Evolutionary conservation across 371 early-diverging fungal species (phyloP), one percentile per base, ranked within the genome.

Genomic region (Mucor mucedo): DNA sequence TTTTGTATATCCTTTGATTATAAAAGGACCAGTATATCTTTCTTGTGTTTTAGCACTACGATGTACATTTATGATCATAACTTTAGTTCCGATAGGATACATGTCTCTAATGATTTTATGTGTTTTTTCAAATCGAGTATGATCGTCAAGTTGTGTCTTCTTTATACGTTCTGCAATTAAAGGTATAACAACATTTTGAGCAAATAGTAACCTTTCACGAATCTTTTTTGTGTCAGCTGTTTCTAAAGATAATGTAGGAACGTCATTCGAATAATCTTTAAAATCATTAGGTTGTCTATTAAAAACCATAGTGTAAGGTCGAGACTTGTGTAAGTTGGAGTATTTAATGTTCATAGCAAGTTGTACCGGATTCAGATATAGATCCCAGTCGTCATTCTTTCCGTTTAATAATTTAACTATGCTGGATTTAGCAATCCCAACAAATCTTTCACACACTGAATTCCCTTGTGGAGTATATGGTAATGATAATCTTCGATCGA

Each of bases 281-380:
- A 65, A 38, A n/a, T 16, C 54, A 47, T 53, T 58, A 8, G 59
- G 54, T 27, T 42, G n/a, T 38, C 58, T 27, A 47, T 54, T 44
- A 11, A 65, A 73, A 41, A 69, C 62, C 2, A 60, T 47, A 10
- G 55, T 8, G 14, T 29, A 63, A 14, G 65, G 64, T 4, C 44
- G 40, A 13, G 58, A 63, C 10, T 52, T 49, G 21, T 63, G 60
- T 14, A 68, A 5, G 28, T 62, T 39, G 0, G 63, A 41, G 32
- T 58, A 59, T 42, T 49, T 29, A 4, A 21, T 11, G n/a, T 62
- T 62, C 42, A 59, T 60, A 11, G 56, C 39, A 56, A 56, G 60
- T 4, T 55, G 49, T n/a, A 42, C 44, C 5, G 4, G 0, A 35
- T 56, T 32, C 0, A 60, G 29, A 28, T 58, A 62, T 1, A 48